phyloP scores from a whole-genome alignment of 257 asterid species.

The Ehretia macrophylla region DNA sequence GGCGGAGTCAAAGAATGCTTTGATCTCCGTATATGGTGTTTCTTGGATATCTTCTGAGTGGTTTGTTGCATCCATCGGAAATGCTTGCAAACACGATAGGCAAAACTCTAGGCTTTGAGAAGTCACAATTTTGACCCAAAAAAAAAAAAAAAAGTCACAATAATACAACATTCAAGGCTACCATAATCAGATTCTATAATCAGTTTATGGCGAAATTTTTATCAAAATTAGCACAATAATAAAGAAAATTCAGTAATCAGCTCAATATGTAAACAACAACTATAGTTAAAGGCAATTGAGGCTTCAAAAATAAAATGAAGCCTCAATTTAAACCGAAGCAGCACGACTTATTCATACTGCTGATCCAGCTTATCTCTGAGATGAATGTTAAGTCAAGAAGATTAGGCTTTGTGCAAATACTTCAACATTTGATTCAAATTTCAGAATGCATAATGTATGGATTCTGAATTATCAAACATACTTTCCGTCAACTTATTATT shows the following conservation, averaged over 20 bases:
- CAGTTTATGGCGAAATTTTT: background rate
- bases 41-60: conserved; percentile 23
- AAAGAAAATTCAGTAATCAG: background rate
- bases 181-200: too few species aligned
- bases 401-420: background rate
- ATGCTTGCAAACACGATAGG: background rate
- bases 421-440: background rate
- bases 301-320: too few species aligned
- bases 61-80: conserved; percentile 34
- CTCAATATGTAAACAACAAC: background rate
- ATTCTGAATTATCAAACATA: too few species aligned
- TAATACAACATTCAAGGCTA: background rate
- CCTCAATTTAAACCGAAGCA: too few species aligned
- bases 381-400: background rate
- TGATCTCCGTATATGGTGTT: conserved; percentile 41
- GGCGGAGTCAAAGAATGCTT: conserved; percentile 76
- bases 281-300: too few species aligned
- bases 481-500: too few species aligned
- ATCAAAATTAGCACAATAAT: background rate
- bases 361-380: too few species aligned
- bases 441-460: background rate
- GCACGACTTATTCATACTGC: too few species aligned
- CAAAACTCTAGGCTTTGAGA: background rate
- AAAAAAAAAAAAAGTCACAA: too few species aligned
- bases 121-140: background rate